Base-by-base conservation (phyloP, 2,329 filamentous ascomycete species). In the Pseudocercospora eumusae region DNA sequence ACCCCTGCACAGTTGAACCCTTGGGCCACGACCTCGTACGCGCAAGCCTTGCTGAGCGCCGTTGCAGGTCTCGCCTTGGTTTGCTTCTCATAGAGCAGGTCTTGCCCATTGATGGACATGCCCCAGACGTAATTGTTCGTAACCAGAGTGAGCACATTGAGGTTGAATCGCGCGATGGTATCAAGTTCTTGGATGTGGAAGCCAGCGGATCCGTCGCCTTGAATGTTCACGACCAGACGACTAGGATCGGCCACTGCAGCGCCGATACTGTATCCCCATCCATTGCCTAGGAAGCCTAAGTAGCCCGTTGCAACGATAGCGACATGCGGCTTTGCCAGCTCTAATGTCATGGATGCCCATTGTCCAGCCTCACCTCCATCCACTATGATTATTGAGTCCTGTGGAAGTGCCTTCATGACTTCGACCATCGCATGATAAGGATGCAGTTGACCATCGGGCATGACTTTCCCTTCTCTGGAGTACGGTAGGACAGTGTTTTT, bases 171-270 rank as follows among this genome's bases (percentile, higher is more conserved):
- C 36, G 75, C 75, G 62, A 75, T 80, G 3, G 78, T 81, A 61
- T 81, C 79, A 2, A 81, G 73, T 63, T 81, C 79, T 57, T 76
- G 75, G 47, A 81, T 70, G 61, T 81, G 76, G 66, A 81, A 80
- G 1, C 80, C 79, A 0, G 76, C 78, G 15, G 71, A 75, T 4
- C 79, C 79, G 63, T 82, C 79, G 8, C 79, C 80, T 44, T 81
- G 78, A 3, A 81, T 71, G 60, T 78, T 80, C 4, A 81, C 69
- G 0, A 82, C 69, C 13, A 77, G 70, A 4, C 73, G 67, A 11
- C 66, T 64, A 0, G 75, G 76, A n/a, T 73, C 75, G 0, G 79
- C 79, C 2, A 80, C 66, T 0, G 78, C 78, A 9, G 76, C 77
- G 0, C 80, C 79, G 1, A 81, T 68, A 1, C 73, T 69, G 64